Evolutionary conservation across 129 eudicot species (phyloP), one percentile per base, ranked within the genome.

Genomic region (Solidago caesia): DNA sequence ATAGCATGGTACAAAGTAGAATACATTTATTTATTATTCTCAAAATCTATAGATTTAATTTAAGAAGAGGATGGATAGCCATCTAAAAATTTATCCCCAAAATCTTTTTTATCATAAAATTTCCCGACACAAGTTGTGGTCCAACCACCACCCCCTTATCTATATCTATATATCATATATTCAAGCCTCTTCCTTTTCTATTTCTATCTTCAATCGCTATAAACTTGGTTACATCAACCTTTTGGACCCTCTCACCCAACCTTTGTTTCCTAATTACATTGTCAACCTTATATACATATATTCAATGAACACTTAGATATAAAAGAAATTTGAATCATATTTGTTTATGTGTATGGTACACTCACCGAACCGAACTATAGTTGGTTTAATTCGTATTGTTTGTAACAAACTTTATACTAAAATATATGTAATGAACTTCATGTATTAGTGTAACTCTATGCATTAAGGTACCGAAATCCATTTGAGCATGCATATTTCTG

Each of bases 211-310:
- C 71, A 16, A 29, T 77, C 76, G 56, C 71, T 77, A 41, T 77
- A 47, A 77, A 59, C 64, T 60, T 29, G 39, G 39, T 29, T 2
- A 29, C 39, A 29, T 29, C 39, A 29, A 29, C 39, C 39, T 77
- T 56, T 77, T 69, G 75, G 76, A 60, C 81, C 75, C 70, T 47
- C 63, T 69, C 75, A 77, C 81, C 76, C 76, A 77, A 70, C 81
- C 60, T 49, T 77, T 77, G 61, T 77, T 71, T 47, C 76, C 39
- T n/a, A n/a, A n/a, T 59, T 47, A 48, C 64, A 55, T 15, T 55
- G 56, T 51, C 15, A 10, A 3, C n/a, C n/a, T n/a, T n/a, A n/a
- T n/a, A n/a, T n/a, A n/a, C n/a, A 14, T 14, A 48, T 12, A 48
- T 48, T 48, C 55, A 48, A 10, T 48, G 55, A 48, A 48, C 55